Evolutionary conservation across 1,284 basidiomycete species (phyloP), one percentile per base, ranked within the genome.

Genomic region (Ceratobasidium theobromae): DNA sequence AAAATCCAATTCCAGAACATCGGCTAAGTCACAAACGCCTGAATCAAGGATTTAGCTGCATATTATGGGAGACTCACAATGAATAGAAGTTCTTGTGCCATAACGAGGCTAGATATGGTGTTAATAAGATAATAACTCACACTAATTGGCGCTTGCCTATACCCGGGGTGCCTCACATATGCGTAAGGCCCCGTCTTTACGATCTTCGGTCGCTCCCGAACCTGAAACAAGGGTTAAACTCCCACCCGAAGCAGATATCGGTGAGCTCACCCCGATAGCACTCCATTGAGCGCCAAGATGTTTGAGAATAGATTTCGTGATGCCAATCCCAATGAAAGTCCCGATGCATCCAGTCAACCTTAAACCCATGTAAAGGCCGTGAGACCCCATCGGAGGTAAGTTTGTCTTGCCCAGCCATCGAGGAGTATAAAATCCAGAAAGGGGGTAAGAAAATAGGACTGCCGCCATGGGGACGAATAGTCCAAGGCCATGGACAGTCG

Each of bases 1-100:
- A 62, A 62, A 3, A 64, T 41, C 60, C 60, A 62, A 28, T 62
- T 62, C 58, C 58, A 62, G 25, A 62, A 62, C 58, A 62, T 62
- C 1, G 45, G 30, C 58, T 62, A 45, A 6, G 8, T 21, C 6
- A 49, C n/a, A 12, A 38, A 2, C 21, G n/a, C 21, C 30, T 12
- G 46, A 11, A 45, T 11, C 6, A 33, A 12, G 8, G 35, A 38
- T 33, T 16, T 23, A 18, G 18, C 1, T 30, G 32, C 14, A 30
- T 28, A 14, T 8, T 4, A 14, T 11, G 12, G 6, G 18, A 21
- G 9, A 40, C 58, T 35, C 18, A 62, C 58, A n/a, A 48, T 48
- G 28, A 62, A 41, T 6, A 48, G 33, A 25, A 62, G 23, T 27
- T 51, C 33, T 30, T 51, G 46, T 18, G 33, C n/a, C 48, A 62